phyloP scores from a whole-genome alignment of 768 basidiomycete genomes.

The Suillus decipiens region DNA sequence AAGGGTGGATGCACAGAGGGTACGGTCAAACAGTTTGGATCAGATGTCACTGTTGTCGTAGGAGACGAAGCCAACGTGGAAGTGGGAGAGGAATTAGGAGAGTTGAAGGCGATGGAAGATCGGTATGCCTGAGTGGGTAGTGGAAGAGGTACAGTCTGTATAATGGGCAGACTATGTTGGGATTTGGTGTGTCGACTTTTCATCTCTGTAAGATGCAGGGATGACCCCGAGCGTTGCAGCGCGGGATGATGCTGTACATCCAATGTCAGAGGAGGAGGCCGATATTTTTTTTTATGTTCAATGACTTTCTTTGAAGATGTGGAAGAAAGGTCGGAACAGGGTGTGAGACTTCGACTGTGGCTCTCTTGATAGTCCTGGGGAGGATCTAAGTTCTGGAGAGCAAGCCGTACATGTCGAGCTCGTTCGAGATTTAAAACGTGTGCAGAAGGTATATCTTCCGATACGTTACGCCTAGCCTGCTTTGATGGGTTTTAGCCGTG shows the following conservation, averaged over 20 bases:
- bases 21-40: neutral
- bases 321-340: neutral
- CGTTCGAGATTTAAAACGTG: neutral
- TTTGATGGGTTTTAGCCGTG: neutral
- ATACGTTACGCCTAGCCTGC: neutral
- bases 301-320: neutral
- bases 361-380: neutral
- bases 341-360: neutral
- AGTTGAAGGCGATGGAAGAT: neutral
- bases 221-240: neutral
- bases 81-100: neutral
- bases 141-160: neutral
- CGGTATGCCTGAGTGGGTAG: neutral
- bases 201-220: neutral
- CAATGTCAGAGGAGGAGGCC: neutral
- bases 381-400: neutral
- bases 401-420: neutral
- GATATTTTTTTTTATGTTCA: neutral
- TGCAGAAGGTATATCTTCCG: neutral
- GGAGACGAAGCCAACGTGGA: neutral
- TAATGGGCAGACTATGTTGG: neutral
- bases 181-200: neutral
- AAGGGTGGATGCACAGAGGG: conserved; percentile 2
- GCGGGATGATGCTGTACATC: neutral
- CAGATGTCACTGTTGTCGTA: neutral